A percentile compares a stretch with the other conserved stretches of the same genome.
Conservation (phyloP, 106 monocot species). For the Dactylorhiza incarnata region DNA sequence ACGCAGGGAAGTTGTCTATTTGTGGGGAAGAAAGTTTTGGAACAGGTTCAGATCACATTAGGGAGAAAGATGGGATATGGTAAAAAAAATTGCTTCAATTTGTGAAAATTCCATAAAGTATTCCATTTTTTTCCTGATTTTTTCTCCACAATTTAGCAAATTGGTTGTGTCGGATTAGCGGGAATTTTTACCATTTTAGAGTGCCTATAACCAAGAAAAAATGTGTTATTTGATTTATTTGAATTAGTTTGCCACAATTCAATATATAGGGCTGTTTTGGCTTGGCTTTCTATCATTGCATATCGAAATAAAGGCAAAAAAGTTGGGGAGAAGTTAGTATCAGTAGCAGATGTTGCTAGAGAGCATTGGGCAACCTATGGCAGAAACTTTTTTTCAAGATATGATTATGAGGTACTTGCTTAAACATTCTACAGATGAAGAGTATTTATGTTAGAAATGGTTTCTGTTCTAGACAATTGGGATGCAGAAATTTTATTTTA, state of each 20-base stretch:
- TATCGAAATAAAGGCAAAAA: slow-evolving; percentile 81
- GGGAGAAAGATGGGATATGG: slow-evolving; percentile 99
- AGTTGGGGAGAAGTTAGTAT: slow-evolving; percentile 74
- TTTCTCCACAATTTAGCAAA: neutral
- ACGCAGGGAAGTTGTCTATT: slow-evolving; percentile 87
- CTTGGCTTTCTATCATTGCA: slow-evolving; percentile 98
- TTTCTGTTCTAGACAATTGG: neutral
- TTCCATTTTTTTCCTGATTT: neutral
- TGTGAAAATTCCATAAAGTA: neutral
- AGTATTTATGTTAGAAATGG: neutral
- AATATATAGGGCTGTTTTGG: slow-evolving; percentile 85
- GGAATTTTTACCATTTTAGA: neutral
- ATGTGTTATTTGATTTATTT: neutral
- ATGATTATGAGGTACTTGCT: slow-evolving; percentile 86
- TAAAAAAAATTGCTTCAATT: slow-evolving; percentile 10
- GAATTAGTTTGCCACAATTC: neutral
- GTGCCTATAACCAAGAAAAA: neutral
- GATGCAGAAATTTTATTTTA: neutral
- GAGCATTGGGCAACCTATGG: slow-evolving; percentile 96
- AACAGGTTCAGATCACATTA: slow-evolving; percentile 96
- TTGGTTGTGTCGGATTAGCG: neutral
- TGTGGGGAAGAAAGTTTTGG: slow-evolving; percentile 99
- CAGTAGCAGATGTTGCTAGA: slow-evolving; percentile 80
- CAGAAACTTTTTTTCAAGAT: slow-evolving; percentile 98
- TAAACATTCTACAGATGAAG: neutral